Base-by-base conservation (phyloP, 345 rosid species). In the Populus nigra region DNA sequence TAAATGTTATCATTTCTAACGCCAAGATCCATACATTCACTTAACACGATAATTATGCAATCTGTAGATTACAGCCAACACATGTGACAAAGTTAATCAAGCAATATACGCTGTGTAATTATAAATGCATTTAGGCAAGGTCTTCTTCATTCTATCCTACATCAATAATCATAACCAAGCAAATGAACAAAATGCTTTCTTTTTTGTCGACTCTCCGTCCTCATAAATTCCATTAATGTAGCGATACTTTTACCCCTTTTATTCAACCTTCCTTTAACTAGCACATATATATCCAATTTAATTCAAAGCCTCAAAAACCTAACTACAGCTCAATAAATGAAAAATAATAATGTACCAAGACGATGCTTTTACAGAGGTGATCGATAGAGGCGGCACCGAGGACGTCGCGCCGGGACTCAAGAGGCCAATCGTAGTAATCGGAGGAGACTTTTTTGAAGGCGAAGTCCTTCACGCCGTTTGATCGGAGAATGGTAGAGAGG, bases 361-460 rank as follows among this genome's bases (percentile, higher is more conserved):
- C 97, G 83, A 95, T 90, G 92, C 96, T 93, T 79, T 93, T 96
- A 89, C 97, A 93, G 55, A 93, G 97, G 81, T 96, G 96, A 78
- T 90, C 78, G 68, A 96, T 71, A 2, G 97, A 91, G 83, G 93
- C 85, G 55, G 96, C 99, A 43, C 79, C 84, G 50, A 93, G 93
- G 74, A 77, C 84, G 83, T 87, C 87, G 67, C 94, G 90, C 35
- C 97, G 93, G 20, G 89, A 83, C 78, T 96, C 93, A 23, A 92
- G 82, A 59, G 96, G 68, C 88, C 94, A 84, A 29, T 92, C 91
- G 82, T 93, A 96, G 85, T 96, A 96, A 77, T 93, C 89, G 0
- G 85, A 9, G 16, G 95, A 76, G 17, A 89, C 94, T 74, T 88
- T 82, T 77, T 87, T 87, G 88, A 93, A 93, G 41, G 33, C 65